These are phyloP conservation scores for Perkinsus olseni DNA, from an alignment of 169 alveolate species.

Conservation along the genomic window DNA sequence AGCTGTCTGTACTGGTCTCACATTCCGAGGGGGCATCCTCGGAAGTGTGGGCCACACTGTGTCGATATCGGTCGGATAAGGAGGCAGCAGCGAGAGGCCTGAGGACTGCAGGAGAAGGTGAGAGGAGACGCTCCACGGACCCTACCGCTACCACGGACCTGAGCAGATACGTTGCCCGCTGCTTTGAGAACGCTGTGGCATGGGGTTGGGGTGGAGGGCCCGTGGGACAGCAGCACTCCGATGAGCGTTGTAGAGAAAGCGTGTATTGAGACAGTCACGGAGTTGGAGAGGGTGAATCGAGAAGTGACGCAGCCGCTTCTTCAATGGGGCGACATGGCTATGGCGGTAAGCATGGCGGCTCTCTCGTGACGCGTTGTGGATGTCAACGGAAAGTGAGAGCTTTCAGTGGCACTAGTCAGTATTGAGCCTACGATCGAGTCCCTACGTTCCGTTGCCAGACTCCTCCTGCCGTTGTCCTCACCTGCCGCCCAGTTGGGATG, in stretches of 20 bases:
- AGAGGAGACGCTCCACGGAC: no score
- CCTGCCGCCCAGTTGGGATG: no score
- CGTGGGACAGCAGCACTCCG: background rate
- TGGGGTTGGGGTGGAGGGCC: background rate
- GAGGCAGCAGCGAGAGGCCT: background rate
- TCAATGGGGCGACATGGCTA: background rate
- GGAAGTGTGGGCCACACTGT: background rate
- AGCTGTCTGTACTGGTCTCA: no score
- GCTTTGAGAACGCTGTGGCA: background rate
- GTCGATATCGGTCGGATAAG: background rate
- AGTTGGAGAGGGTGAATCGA: background rate
- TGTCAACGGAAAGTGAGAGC: background rate
- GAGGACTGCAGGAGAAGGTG: background rate
- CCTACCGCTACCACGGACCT: no score
- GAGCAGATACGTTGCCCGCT: background rate
- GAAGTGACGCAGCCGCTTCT: background rate
- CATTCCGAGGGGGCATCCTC: background rate
- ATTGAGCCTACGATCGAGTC: no score
- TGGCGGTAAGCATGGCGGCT: background rate
- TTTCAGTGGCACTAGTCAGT: no score
- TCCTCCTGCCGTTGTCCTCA: no score
- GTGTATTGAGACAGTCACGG: background rate
- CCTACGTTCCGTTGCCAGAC: no score
- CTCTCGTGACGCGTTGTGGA: background rate
- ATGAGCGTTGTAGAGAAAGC: background rate